Base-by-base conservation (phyloP, 2,329 filamentous ascomycete species). In the Apiospora kogelbergensis region DNA sequence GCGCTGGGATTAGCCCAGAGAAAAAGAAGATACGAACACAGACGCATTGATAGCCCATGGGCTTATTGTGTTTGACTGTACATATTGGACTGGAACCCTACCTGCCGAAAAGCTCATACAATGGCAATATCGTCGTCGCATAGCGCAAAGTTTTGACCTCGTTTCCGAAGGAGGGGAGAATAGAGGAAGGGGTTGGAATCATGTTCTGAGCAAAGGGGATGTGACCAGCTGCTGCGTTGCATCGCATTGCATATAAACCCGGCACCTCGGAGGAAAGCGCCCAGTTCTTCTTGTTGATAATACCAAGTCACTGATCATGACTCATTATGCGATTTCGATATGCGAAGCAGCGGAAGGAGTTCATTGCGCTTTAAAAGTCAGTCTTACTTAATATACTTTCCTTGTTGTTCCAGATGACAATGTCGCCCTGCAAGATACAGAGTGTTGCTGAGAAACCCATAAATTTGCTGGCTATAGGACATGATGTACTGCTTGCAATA, bases 1-100 rank as follows among this genome's bases (percentile, higher is more conserved):
- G 11, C 81, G 85, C 48, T 87, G 84, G 84, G 81, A 80, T 45
- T 85, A 79, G 22, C 26, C 33, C 7, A 42, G 3, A 33, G 7
- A 33, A 22, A 10, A 26, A 4, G 22, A 24, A 63, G 33, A 30
- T 30, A 60, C 30, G n/a, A 20, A 22, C 20, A 37, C 26, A 57
- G 3, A 22, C 48, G n/a, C 20, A 37, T 20, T 33, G 11, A 22
- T 30, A n/a, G 26, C 30, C 22, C 53, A 37, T 13, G 53, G 17
- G 30, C 20, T 37, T 60, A 20, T 60, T 37, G 53, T 60, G 53
- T 60, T 60, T 60, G 30, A 60, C 6, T 60, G 53, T 60, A 60
- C 53, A 60, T 60, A 60, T 60, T 60, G 26, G 26, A 37, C 26
- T 11, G 30, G 30, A 37, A 33, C 20, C 20, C 17, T 13, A 1